phyloP scores from a whole-genome alignment of 495 filamentous ascomycete species.

The Cercophora newfieldiana region DNA sequence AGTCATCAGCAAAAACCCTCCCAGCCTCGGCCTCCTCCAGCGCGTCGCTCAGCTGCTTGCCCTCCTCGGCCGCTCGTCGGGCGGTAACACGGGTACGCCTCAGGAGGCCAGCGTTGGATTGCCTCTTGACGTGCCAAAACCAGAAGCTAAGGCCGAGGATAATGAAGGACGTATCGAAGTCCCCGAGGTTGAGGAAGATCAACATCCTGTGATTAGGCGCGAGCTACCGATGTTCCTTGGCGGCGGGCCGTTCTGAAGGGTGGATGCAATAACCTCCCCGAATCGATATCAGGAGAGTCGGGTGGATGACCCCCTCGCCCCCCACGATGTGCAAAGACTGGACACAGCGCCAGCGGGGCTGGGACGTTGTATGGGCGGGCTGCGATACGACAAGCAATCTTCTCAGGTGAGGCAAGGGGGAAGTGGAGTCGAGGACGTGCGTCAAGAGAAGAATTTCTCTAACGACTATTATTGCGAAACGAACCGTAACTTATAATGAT shows the following conservation, averaged over 20 bases:
- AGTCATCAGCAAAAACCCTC: background rate
- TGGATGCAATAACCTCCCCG: background rate
- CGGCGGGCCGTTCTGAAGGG: slow-evolving; percentile 11
- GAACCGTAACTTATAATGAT: too few species aligned
- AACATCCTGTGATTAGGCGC: background rate
- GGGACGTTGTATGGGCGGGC: too few species aligned
- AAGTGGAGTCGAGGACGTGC: too few species aligned
- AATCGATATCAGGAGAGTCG: background rate
- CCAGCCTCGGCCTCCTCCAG: background rate
- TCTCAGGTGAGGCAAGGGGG: too few species aligned
- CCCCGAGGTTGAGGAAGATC: background rate
- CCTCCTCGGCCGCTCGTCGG: background rate
- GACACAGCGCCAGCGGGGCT: too few species aligned
- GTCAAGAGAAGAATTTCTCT: too few species aligned
- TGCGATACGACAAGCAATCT: too few species aligned
- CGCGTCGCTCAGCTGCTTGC: background rate
- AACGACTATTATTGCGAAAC: too few species aligned
- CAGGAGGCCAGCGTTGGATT: background rate
- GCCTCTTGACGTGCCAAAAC: background rate
- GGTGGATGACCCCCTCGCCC: too few species aligned
- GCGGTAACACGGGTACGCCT: background rate
- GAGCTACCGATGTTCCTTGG: slow-evolving; percentile 22
- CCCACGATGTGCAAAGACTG: too few species aligned
- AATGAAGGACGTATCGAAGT: background rate
- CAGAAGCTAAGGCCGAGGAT: background rate